phyloP scores from a whole-genome alignment of 2,329 filamentous ascomycete species.

The Hymenoscyphus repandus region DNA sequence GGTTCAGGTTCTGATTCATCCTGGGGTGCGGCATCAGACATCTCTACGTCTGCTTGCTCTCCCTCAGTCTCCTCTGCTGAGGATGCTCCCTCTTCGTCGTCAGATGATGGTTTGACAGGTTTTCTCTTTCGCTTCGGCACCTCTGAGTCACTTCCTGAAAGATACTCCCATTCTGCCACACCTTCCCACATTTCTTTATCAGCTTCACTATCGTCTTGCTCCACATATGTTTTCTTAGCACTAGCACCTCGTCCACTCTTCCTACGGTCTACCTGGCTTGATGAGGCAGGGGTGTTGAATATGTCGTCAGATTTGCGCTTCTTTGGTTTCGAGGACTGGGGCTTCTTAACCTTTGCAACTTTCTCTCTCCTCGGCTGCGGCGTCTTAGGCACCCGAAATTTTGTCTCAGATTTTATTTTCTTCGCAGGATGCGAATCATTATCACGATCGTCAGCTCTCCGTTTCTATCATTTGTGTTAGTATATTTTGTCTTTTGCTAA shows the following conservation, averaged over 20 bases:
- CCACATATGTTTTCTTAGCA: constrained; percentile 32
- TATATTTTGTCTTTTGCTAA: constrained; percentile 7
- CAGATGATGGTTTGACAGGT: constrained; percentile 14
- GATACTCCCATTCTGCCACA: constrained; percentile 32
- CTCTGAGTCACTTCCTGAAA: background rate
- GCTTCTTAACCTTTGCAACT: constrained; percentile 22
- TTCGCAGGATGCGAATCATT: constrained; percentile 20
- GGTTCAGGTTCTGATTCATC: constrained; percentile 3
- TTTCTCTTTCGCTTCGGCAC: background rate
- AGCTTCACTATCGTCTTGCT: constrained; percentile 37
- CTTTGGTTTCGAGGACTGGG: constrained; percentile 23
- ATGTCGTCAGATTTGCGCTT: constrained; percentile 15
- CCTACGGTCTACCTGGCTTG: constrained; percentile 28
- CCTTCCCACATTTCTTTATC: constrained; percentile 35
- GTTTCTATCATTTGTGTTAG: constrained; percentile 24
- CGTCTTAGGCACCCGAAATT: constrained; percentile 13
- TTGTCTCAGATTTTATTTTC: constrained; percentile 23
- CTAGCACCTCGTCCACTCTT: constrained; percentile 35
- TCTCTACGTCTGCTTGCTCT: constrained; percentile 9
- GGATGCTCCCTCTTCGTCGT: constrained; percentile 36
- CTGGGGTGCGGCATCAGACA: constrained; percentile 4
- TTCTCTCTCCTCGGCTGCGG: constrained; percentile 28
- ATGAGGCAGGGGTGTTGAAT: constrained; percentile 12
- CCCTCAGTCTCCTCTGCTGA: constrained; percentile 19
- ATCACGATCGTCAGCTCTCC: constrained; percentile 24